Evolutionary conservation across 2,329 filamentous ascomycete genomes (phyloP).

Genomic region (Trematosphaeria pertusa): DNA sequence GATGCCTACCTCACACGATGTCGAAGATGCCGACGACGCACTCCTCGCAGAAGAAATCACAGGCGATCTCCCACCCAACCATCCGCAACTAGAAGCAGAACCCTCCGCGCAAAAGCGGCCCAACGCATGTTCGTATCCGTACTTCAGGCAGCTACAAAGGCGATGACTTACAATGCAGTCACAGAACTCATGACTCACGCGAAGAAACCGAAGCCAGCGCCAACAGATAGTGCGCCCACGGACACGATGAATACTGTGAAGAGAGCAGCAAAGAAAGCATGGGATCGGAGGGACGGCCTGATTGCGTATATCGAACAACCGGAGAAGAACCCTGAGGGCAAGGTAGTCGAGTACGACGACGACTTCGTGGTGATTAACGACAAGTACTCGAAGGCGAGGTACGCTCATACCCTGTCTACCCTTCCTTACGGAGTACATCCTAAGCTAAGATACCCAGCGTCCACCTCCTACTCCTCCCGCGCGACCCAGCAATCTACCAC

Average conservation of each 20-base stretch:
- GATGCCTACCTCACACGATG: too few species aligned
- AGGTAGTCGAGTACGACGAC: slow-evolving; percentile 71
- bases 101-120: slow-evolving; percentile 30
- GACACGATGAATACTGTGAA: slow-evolving; percentile 26
- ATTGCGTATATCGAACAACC: slow-evolving; percentile 72
- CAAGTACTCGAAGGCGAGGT: slow-evolving; percentile 75
- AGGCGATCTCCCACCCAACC: slow-evolving; percentile 16
- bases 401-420: background rate
- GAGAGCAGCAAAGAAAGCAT: slow-evolving; percentile 9
- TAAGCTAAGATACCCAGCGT: slow-evolving; percentile 55
- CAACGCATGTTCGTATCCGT: slow-evolving; percentile 46
- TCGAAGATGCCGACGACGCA: slow-evolving; percentile 21
- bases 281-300: slow-evolving; percentile 65
- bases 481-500: slow-evolving; percentile 65
- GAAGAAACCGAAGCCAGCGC: slow-evolving; percentile 42
- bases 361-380: slow-evolving; percentile 81
- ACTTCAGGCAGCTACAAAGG: background rate
- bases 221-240: slow-evolving; percentile 14
- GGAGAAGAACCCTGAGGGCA: slow-evolving; percentile 62
- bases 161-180: slow-evolving; percentile 46
- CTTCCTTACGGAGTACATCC: background rate
- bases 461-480: slow-evolving; percentile 87
- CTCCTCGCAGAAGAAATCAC: slow-evolving; percentile 31
- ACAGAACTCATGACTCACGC: slow-evolving; percentile 54
- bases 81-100: slow-evolving; percentile 4